A percentile compares a stretch with the other conserved stretches of the same genome.
phyloP scores from a whole-genome alignment of 2,329 filamentous ascomycete species.

The Gnomoniopsis sp. region DNA sequence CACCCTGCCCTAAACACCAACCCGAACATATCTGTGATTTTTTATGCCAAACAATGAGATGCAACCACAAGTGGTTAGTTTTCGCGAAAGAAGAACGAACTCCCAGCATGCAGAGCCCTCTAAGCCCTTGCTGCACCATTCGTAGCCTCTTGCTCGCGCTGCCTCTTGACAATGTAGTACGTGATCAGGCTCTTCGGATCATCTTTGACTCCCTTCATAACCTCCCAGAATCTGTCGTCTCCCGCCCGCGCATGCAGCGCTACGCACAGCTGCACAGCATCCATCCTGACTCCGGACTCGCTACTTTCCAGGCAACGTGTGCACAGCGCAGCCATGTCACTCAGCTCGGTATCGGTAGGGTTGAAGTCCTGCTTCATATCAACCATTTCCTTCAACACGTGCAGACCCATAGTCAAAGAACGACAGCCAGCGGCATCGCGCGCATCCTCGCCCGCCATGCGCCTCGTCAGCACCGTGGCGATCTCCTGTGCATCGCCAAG shows the following conservation, averaged over 20 bases:
- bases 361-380: conserved; percentile 43
- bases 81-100: background rate
- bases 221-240: conserved; percentile 63
- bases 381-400: conserved; percentile 59
- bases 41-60: background rate
- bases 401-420: conserved; percentile 59
- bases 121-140: conserved; percentile 5
- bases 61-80: background rate
- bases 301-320: conserved; percentile 56
- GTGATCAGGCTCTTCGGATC: conserved; percentile 75
- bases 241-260: conserved; percentile 63
- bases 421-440: conserved; percentile 45
- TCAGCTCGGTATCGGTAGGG: conserved; percentile 50
- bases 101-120: background rate
- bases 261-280: conserved; percentile 76
- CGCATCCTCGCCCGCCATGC: conserved; percentile 43
- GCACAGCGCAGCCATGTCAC: conserved; percentile 47
- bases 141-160: conserved; percentile 43
- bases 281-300: conserved; percentile 65
- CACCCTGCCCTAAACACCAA: background rate
- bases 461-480: conserved; percentile 48
- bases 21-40: background rate
- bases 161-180: conserved; percentile 74
- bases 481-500: conserved; percentile 63
- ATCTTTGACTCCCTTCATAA: conserved; percentile 61